A percentile compares a stretch with the other conserved stretches of the same genome.
These are phyloP conservation scores for Parastagonospora avenae DNA, from an alignment of 2,329 filamentous ascomycete species.

Conservation along the genomic window DNA sequence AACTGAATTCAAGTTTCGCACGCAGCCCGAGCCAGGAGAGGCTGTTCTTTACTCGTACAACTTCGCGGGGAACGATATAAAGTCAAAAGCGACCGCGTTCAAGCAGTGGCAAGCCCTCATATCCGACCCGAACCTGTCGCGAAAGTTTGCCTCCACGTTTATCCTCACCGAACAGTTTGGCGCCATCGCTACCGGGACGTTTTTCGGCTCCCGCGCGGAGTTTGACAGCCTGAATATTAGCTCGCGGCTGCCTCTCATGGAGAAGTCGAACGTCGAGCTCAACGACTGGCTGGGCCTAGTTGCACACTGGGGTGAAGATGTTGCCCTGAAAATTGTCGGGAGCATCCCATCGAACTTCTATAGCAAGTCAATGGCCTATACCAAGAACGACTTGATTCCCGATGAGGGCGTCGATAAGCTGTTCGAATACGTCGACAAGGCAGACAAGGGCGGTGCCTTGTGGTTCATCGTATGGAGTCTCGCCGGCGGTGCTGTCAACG, in stretches of 20 bases:
- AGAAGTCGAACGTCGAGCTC: conserved; percentile 29
- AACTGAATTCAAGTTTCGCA: conserved; percentile 47
- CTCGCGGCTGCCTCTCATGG: conserved; percentile 25
- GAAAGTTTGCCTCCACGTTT: conserved; percentile 42
- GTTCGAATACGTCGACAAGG: conserved; percentile 37
- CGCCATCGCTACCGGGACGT: conserved; percentile 40
- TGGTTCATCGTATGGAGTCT: conserved; percentile 46
- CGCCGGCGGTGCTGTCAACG: conserved; percentile 40
- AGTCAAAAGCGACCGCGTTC: conserved; percentile 35
- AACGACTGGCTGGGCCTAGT: conserved; percentile 43
- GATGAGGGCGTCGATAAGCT: conserved; percentile 38
- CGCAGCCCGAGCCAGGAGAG: conserved; percentile 38
- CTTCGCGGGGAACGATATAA: conserved; percentile 28
- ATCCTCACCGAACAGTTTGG: conserved; percentile 37
- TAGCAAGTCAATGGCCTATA: conserved; percentile 43
- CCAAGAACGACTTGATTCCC: conserved; percentile 35
- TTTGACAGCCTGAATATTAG: conserved; percentile 43
- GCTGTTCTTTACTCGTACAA: conserved; percentile 42
- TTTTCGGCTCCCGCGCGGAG: conserved; percentile 39
- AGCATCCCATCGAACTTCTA: conserved; percentile 41
- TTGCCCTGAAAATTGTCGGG: conserved; percentile 35
- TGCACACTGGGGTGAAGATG: conserved; percentile 39
- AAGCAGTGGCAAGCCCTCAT: conserved; percentile 45
- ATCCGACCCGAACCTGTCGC: conserved; percentile 34
- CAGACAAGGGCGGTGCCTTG: conserved; percentile 38